Conservation (phyloP, 371 early-diverging fungal genomes). For the Mortierella sp. region DNA sequence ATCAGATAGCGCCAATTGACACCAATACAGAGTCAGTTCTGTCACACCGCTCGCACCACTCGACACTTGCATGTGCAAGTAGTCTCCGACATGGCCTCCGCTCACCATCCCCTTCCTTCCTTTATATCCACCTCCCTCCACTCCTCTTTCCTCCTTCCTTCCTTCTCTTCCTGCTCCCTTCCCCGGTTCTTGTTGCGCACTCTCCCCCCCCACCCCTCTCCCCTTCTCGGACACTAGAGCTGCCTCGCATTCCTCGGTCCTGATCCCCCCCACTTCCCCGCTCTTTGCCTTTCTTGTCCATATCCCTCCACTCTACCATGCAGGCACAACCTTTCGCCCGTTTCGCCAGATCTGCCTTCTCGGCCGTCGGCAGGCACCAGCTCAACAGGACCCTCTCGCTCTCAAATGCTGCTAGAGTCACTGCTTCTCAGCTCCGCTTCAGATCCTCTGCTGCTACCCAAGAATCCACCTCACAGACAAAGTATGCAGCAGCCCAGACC, state of each 20-base stretch:
- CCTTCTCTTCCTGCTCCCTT: neutral
- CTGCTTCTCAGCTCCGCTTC: constrained; percentile 33
- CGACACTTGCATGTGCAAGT: no score
- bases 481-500: constrained; percentile 12
- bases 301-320: constrained; percentile 18
- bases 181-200: no score
- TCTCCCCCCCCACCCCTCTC: neutral
- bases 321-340: constrained; percentile 45
- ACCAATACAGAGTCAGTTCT: constrained; percentile 24
- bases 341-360: constrained; percentile 36
- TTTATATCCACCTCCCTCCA: constrained; percentile 13
- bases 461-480: constrained; percentile 24
- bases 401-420: constrained; percentile 34
- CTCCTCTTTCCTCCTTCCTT: neutral
- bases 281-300: constrained; percentile 6
- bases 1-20: no score
- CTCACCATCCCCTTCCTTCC: neutral
- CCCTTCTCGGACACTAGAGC: neutral
- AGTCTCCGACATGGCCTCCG: no score
- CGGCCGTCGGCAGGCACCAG: constrained; percentile 25
- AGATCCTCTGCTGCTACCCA: constrained; percentile 45
- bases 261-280: neutral
- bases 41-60: constrained; percentile 9
- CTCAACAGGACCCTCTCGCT: constrained; percentile 15
- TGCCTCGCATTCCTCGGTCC: neutral